These are phyloP conservation scores for Diaporthe helianthi DNA, from an alignment of 2,329 filamentous ascomycete species.

Conservation along the genomic window DNA sequence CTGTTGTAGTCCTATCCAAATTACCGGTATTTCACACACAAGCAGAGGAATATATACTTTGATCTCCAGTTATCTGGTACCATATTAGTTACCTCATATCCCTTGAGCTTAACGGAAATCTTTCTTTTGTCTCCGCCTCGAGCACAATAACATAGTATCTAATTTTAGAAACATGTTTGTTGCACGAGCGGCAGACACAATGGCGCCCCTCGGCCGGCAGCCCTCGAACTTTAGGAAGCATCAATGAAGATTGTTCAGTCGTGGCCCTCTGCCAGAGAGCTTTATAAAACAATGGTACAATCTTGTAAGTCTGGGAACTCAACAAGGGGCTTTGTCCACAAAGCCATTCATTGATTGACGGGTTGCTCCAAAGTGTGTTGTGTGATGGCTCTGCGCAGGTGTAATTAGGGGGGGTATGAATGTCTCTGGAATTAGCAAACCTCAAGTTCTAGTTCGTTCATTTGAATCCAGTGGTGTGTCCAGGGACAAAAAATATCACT, in stretches of 20 bases:
- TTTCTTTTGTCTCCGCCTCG: not conserved
- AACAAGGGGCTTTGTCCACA: not conserved
- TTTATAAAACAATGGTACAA: not conserved
- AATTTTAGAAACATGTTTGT: too few species aligned
- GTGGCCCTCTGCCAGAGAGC: too few species aligned
- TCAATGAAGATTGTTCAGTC: not conserved
- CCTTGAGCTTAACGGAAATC: not conserved
- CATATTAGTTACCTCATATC: too few species aligned
- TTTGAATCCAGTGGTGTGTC: too few species aligned
- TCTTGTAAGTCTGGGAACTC: too few species aligned
- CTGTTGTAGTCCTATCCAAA: not conserved
- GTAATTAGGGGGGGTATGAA: too few species aligned
- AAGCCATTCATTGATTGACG: not conserved
- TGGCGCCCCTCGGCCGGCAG: not conserved
- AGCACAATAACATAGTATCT: not conserved
- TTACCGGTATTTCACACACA: not conserved
- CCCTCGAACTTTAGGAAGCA: not conserved
- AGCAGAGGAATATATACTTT: not conserved
- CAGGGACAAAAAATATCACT: too few species aligned
- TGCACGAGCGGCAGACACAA: not conserved
- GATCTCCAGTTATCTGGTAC: fast-evolving
- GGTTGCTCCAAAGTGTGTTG: too few species aligned
- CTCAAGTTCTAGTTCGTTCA: too few species aligned
- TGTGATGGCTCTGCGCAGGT: too few species aligned
- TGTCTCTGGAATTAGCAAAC: too few species aligned